A percentile compares a stretch with the other conserved stretches of the same genome.
phyloP scores from a whole-genome alignment of 441 rosid genomes.

The Raphanus hybrid region DNA sequence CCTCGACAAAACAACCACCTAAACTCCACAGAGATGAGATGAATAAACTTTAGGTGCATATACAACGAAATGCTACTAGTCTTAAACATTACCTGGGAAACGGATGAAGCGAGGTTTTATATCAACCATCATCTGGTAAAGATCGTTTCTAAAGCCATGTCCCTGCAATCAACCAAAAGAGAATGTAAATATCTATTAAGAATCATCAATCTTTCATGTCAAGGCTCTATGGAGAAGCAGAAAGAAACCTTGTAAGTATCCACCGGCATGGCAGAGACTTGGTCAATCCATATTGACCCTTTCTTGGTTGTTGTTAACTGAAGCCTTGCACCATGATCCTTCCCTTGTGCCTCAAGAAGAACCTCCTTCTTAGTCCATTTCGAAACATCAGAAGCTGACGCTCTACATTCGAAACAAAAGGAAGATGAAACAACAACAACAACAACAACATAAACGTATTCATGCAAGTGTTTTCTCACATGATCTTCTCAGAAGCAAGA shows the following conservation, averaged over 20 bases:
- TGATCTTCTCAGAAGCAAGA: constrained; percentile 64
- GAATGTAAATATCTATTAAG: not conserved
- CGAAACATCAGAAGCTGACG: constrained; percentile 69
- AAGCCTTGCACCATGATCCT: constrained; percentile 72
- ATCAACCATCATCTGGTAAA: constrained; percentile 64
- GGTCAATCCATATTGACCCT: constrained; percentile 90
- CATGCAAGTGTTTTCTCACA: constrained; percentile 46
- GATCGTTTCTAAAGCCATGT: constrained; percentile 87
- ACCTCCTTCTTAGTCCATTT: constrained; percentile 83
- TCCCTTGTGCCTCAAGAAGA: constrained; percentile 62
- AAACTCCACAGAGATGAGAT: constrained; percentile 24
- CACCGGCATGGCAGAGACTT: constrained; percentile 85
- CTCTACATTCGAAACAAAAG: constrained; percentile 50
- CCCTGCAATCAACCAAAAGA: constrained; percentile 54
- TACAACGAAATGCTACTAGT: not conserved
- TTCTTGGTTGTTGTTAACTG: constrained; percentile 64
- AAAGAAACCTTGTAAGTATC: constrained; percentile 74
- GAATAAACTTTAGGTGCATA: not conserved
- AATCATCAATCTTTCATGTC: not conserved
- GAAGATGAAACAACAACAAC: not conserved
- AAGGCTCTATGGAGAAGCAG: not conserved
- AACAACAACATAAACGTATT: constrained; percentile 9
- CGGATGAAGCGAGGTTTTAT: constrained; percentile 83
- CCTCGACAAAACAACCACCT: constrained; percentile 97
- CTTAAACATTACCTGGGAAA: constrained; percentile 52